Base-by-base conservation (phyloP, 83 land plant genomes). In the Picea abies region DNA sequence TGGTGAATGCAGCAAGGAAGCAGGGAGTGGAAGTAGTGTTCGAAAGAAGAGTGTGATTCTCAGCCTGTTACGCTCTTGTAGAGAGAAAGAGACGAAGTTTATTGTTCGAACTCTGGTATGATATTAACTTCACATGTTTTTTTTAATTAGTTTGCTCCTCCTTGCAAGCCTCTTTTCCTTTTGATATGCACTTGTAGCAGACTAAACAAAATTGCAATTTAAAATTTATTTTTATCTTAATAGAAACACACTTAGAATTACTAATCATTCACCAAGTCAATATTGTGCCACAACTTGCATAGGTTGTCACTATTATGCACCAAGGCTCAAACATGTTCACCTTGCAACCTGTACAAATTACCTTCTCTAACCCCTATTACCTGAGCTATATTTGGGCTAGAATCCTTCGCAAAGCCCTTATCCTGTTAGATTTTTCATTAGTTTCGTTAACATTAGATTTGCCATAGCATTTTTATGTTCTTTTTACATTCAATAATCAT, bases 1-100 rank as follows among this genome's bases (percentile, higher is more conserved):
- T 78, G 20, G 65, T 61, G 39, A 63, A 67, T 89, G 79, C 87
- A 90, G 99, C 85, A 86, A 88, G 60, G 96, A 90, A 88, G 84
- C 92, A 85, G 99, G 99, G 41, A 90, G 68, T 87, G 96, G 98
- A 79, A 94, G 97, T 87, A 86, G 89, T 66, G 70, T 47, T 63
- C 85, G 95, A n/a, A 96, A 92, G 86, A 97, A 96, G 82, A 83
- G 60, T 80, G 80, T 95, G 60, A 89, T 97, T 78, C 82, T 96
- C 35, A 87, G 87, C 76, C 92, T 97, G 58, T 82, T 97, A 86
- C 88, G 94, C 4, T 93, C 97, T 41, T 97, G 98, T 86, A 85
- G 97, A 80, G 99, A 94, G 85, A 97, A 91, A 78, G 99, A 97
- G 82, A 95, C 92, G 60, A 97, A 95, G 81, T 97, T 94, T 86